phyloP scores from a whole-genome alignment of 2,329 filamentous ascomycete species.

The Calonectria naviculata region DNA sequence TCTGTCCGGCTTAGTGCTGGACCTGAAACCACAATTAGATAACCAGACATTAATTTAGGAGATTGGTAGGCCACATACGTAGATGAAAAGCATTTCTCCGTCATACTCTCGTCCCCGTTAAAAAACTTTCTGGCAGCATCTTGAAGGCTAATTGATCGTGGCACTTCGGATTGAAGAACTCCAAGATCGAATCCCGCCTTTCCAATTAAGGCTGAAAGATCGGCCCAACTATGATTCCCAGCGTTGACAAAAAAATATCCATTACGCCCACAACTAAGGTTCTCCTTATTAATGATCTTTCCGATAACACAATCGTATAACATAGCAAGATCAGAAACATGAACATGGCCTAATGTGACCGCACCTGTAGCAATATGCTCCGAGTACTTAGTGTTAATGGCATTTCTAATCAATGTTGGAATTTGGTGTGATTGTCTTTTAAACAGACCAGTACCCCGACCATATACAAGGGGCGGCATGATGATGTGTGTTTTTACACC shows the following conservation, averaged over 20 bases:
- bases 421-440: slow-evolving; percentile 33
- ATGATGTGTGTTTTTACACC: slow-evolving; percentile 58
- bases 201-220: not conserved
- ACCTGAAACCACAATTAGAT: not conserved
- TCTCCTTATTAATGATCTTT: not conserved
- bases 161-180: not conserved
- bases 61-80: not conserved
- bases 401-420: not conserved
- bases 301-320: not conserved
- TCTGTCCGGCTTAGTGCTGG: not conserved
- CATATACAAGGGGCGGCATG: slow-evolving; percentile 60
- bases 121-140: not conserved
- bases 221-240: not conserved
- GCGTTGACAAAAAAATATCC: not conserved
- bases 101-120: not conserved
- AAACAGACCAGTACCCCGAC: slow-evolving; percentile 54
- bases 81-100: not conserved
- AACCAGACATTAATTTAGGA: not conserved
- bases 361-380: not conserved
- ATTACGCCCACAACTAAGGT: not conserved
- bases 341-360: not conserved
- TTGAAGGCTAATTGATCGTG: not conserved
- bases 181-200: not conserved
- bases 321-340: not conserved
- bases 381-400: not conserved